A percentile compares a stretch with the other conserved stretches of the same genome.
Evolutionary conservation across 345 rosid species (phyloP).

Genomic region (Fremontodendron californicum): DNA sequence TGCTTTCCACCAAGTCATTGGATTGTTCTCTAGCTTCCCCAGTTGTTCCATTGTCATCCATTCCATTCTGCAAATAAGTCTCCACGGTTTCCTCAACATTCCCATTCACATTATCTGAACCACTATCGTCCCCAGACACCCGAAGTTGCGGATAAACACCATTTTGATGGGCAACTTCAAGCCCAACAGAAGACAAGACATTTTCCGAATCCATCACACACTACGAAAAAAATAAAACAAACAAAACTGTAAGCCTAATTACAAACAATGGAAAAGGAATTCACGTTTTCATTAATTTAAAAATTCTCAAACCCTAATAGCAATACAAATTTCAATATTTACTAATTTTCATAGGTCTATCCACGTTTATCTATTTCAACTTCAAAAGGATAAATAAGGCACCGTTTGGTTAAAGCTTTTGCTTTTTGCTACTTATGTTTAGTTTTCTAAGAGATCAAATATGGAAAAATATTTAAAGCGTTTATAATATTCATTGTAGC

Average conservation of each 20-base stretch:
- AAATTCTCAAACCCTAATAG: not conserved
- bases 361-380: not conserved
- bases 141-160: constrained; percentile 40
- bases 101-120: constrained; percentile 26
- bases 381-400: not conserved
- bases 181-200: constrained; percentile 33
- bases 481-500: not conserved
- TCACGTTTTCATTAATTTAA: constrained; percentile 18
- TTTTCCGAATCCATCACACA: constrained; percentile 56
- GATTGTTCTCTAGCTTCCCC: constrained; percentile 25
- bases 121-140: constrained; percentile 30
- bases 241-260: not conserved
- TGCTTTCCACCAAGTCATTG: constrained; percentile 22
- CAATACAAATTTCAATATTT: not conserved
- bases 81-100: constrained; percentile 22
- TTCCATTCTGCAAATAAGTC: constrained; percentile 25
- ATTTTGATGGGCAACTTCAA: constrained; percentile 47
- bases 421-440: not conserved
- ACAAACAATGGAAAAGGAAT: not conserved
- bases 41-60: constrained; percentile 34
- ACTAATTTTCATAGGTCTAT: not conserved
- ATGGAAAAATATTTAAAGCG: not conserved
- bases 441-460: not conserved
- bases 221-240: constrained; percentile 22
- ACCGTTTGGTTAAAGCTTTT: not conserved